These are phyloP conservation scores for Phialocephala sp. DNA, from an alignment of 2,329 filamentous ascomycete genomes.

Conservation along the genomic window DNA sequence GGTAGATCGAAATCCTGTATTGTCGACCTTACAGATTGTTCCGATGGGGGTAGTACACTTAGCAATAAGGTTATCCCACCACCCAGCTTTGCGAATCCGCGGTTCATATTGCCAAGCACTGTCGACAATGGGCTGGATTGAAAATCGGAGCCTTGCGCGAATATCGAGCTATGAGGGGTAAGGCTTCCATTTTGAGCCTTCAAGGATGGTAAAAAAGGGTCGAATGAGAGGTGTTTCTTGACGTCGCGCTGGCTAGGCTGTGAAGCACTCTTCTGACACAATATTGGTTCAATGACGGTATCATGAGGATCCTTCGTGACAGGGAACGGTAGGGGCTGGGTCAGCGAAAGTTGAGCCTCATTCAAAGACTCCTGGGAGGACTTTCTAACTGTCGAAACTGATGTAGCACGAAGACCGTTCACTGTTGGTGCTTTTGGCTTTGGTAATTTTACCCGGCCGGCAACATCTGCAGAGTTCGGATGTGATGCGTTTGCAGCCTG, in stretches of 20 bases:
- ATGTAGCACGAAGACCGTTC: constrained; percentile 7
- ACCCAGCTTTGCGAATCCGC: constrained; percentile 14
- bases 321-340: constrained; percentile 66
- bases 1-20: constrained; percentile 64
- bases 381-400: neutral
- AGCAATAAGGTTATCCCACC: constrained; percentile 43
- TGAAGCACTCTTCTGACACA: constrained; percentile 68
- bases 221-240: constrained; percentile 48
- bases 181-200: neutral
- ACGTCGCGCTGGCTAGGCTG: constrained; percentile 52
- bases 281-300: constrained; percentile 63
- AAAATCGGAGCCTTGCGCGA: neutral
- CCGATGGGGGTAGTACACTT: constrained; percentile 47
- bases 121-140: constrained; percentile 18
- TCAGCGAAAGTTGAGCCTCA: constrained; percentile 40
- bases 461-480: neutral
- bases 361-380: constrained; percentile 48
- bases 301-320: constrained; percentile 80
- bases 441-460: neutral
- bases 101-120: constrained; percentile 27
- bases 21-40: constrained; percentile 57
- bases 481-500: neutral
- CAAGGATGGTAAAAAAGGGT: constrained; percentile 29
- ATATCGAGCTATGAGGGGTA: neutral
- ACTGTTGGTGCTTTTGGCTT: constrained; percentile 7